Conservation (phyloP, 1,139 yeast species). For the Debaryomyces singareniensis region DNA sequence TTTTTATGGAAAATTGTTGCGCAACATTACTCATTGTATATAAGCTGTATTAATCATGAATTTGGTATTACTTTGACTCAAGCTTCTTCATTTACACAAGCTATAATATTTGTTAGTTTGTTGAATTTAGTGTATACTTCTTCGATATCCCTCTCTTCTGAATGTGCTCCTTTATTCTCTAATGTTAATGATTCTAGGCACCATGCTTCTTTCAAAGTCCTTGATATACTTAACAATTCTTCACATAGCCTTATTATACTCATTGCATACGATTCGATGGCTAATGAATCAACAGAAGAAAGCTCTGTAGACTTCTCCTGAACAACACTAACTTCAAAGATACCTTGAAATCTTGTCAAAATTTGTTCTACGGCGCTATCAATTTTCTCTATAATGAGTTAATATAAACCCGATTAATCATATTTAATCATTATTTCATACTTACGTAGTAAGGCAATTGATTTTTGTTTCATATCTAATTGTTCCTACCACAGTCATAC, state of each 20-base stretch:
- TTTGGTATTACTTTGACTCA: too few species aligned
- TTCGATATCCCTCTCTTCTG: conserved; percentile 17
- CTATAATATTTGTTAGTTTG: conserved; percentile 31
- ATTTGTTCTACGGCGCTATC: conserved; percentile 38
- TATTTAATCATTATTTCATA: conserved; percentile 5
- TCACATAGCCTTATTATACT: conserved; percentile 48
- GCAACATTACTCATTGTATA: too few species aligned
- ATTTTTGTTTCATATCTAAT: conserved; percentile 34
- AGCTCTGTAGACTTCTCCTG: conserved; percentile 45
- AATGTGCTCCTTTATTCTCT: conserved; percentile 8
- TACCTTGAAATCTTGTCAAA: conserved; percentile 37
- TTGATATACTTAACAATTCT: conserved; percentile 43
- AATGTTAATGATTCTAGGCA: conserved; percentile 47
- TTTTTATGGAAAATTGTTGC: too few species aligned
- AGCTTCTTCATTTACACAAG: too few species aligned
- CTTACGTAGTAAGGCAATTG: conserved; percentile 40
- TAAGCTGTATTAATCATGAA: too few species aligned
- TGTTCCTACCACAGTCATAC: too few species aligned
- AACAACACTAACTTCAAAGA: conserved; percentile 36
- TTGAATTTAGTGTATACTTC: conserved; percentile 34
- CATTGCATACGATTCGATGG: conserved; percentile 49
- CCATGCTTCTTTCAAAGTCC: conserved; percentile 51
- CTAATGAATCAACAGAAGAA: conserved; percentile 48
- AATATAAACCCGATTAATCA: conserved; percentile 7
- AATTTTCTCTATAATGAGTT: conserved; percentile 26